Evolutionary conservation across 2,329 filamentous ascomycete species (phyloP).

Genomic region (Bipolaris bicolor): DNA sequence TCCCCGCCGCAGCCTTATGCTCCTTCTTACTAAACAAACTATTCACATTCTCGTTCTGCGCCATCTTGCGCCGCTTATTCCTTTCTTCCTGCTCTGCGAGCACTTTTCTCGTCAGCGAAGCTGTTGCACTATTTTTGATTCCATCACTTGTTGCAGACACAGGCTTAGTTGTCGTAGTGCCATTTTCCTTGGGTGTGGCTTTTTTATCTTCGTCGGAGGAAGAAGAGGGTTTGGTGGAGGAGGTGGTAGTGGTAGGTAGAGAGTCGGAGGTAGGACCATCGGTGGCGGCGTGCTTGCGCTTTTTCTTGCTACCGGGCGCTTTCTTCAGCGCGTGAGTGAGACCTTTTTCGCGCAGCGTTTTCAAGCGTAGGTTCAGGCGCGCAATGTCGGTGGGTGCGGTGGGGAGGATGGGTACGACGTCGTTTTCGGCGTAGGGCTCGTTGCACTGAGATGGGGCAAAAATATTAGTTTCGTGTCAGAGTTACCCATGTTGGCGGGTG

Average conservation of each 20-base stretch:
- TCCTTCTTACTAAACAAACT: conserved; percentile 54
- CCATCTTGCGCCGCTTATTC: conserved; percentile 78
- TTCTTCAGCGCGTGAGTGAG: conserved; percentile 91
- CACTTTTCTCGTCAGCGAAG: conserved; percentile 83
- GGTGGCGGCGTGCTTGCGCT: conserved; percentile 68
- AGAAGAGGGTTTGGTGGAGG: conserved; percentile 19
- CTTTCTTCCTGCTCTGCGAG: conserved; percentile 83
- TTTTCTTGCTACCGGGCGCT: conserved; percentile 68
- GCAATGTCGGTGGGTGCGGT: conserved; percentile 72
- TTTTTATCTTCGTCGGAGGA: conserved; percentile 36
- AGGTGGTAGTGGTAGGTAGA: background rate
- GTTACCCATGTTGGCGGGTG: background rate
- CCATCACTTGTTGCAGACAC: conserved; percentile 51
- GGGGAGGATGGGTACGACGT: conserved; percentile 84
- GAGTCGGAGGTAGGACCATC: background rate
- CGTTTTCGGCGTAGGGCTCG: conserved; percentile 71
- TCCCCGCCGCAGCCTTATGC: conserved; percentile 43
- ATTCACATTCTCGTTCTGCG: conserved; percentile 57
- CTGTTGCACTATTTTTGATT: conserved; percentile 89
- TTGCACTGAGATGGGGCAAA: conserved; percentile 65
- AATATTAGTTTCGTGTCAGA: background rate
- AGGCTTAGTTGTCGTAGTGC: background rate
- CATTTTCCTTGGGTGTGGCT: conserved; percentile 23
- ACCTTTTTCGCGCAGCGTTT: conserved; percentile 72
- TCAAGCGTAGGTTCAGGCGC: conserved; percentile 68